Percentiles rank a stretch among this genome's conserved stretches.
These are phyloP conservation scores for Phialemoniopsis sp. DNA, from an alignment of 2,329 filamentous ascomycete genomes.

Conservation along the genomic window DNA sequence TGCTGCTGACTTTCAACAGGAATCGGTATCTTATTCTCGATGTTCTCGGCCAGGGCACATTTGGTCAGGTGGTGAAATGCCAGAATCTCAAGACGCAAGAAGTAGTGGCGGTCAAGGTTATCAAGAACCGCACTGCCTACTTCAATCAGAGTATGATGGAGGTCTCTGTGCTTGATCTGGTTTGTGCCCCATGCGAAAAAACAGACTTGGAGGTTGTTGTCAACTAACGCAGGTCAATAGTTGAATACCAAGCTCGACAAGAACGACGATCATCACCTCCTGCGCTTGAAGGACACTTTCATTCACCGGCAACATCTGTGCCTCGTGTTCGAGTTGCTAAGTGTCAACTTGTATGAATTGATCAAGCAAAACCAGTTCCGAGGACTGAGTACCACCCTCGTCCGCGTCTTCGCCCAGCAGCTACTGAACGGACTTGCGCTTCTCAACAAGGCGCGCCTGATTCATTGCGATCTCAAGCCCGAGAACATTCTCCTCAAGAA, in stretches of 20 bases:
- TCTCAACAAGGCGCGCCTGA: slow-evolving; percentile 91
- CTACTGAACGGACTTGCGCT: slow-evolving; percentile 87
- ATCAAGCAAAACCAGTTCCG: slow-evolving; percentile 99
- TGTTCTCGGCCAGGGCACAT: slow-evolving; percentile 94
- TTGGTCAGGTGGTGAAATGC: slow-evolving; percentile 98
- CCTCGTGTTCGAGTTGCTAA: slow-evolving; percentile 91
- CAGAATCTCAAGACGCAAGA: slow-evolving; percentile 98
- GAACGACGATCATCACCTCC: slow-evolving; percentile 94
- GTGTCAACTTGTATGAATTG: slow-evolving; percentile 95
- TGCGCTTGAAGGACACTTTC: slow-evolving; percentile 95
- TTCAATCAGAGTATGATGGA: slow-evolving; percentile 99
- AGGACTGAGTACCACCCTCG: slow-evolving; percentile 91
- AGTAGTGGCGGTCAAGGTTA: slow-evolving; percentile 97
- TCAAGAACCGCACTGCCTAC: slow-evolving; percentile 98
- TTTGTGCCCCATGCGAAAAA: slow-evolving; percentile 33
- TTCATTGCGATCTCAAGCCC: slow-evolving; percentile 96
- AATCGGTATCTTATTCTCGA: slow-evolving; percentile 97
- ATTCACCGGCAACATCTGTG: slow-evolving; percentile 97
- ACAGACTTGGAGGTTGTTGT: background rate
- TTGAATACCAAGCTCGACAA: slow-evolving; percentile 98
- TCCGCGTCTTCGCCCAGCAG: slow-evolving; percentile 96
- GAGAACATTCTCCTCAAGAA: slow-evolving; percentile 98
- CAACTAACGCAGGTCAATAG: slow-evolving; percentile 35
- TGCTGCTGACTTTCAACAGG: slow-evolving; percentile 33
- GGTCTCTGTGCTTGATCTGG: slow-evolving; percentile 92